Evolutionary conservation across 139 green algal species (phyloP), one percentile per base, ranked within the genome.

Genomic region (Chlorella vulgaris): DNA sequence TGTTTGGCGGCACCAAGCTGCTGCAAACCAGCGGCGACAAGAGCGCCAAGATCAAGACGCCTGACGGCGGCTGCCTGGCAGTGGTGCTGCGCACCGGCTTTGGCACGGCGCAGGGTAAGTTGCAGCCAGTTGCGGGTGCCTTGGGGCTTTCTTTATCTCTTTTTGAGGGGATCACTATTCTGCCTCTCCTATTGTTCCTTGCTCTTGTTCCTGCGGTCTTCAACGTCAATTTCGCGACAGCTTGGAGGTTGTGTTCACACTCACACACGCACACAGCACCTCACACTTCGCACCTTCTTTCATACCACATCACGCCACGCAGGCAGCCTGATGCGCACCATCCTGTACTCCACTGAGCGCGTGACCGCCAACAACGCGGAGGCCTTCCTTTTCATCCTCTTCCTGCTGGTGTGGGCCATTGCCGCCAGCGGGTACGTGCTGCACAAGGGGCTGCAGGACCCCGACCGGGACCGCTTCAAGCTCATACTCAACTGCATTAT

Each of bases 401-500:
- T 99, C 89, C 91, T 99, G n/a, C 89, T 99, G 13, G 60, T 94
- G 69, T 99, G 99, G 74, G 96, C 96, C 22, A 70, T 99, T 62
- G 88, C 91, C 6, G 96, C 96, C 4, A 87, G 93, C 0, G 86
- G 81, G 35, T 97, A 99, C 68, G 96, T 99, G 28, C 88, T 98
- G 19, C 85, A 93, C 69, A 83, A 95, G 60, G 94, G 92, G 5
- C 82, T 97, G 60, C 82, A 87, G 88, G 93, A 99, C 75, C 91
- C 93, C n/a, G 88, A 90, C 26, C 90, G 96, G 70, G 91, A 90
- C 83, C 88, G 93, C 74, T 98, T 98, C 91, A 99, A 99, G 94
- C 94, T 99, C 22, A 80, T 97, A 10, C 90, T 99, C 36, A 98
- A 98, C 88, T 99, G 96, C 89, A 89, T 95, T 76, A 98, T 99